phyloP scores from a whole-genome alignment of 2,329 filamentous ascomycete genomes.

The Moelleriella libera region DNA sequence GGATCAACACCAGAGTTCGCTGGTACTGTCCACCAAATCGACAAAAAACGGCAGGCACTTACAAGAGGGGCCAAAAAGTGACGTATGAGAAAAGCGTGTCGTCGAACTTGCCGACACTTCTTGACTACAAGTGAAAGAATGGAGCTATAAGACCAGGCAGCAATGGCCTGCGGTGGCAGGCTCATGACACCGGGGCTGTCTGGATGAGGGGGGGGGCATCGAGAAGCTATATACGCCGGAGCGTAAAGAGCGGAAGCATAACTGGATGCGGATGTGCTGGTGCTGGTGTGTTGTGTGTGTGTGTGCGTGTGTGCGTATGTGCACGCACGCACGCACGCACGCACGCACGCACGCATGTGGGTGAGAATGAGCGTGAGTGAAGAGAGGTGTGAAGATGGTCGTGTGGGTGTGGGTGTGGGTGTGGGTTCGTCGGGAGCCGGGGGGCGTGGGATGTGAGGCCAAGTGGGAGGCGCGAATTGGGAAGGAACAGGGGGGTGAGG shows the following conservation, averaged over 20 bases:
- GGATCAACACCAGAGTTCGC: no score
- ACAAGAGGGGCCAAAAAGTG: no score
- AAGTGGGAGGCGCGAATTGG: background rate
- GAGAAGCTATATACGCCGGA: background rate
- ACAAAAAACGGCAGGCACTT: no score
- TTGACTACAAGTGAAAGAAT: background rate
- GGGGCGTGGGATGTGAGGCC: background rate
- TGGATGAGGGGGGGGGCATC: background rate
- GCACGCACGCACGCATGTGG: background rate
- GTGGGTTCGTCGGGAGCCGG: background rate
- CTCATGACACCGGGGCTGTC: background rate
- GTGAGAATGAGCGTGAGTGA: background rate
- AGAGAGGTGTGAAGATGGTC: background rate
- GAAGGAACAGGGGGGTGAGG: background rate
- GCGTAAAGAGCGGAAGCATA: background rate
- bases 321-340: background rate
- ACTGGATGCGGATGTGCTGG: background rate
- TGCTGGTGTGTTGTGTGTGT: background rate
- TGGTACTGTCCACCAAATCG: no score
- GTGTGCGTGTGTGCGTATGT: background rate
- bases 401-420: background rate
- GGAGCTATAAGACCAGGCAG: background rate
- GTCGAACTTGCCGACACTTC: no score
- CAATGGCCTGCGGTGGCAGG: background rate
- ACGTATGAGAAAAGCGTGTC: no score